A percentile compares a stretch with the other conserved stretches of the same genome.
These are phyloP conservation scores for Harrya chromipes DNA, from an alignment of 768 basidiomycete species.

Conservation along the genomic window DNA sequence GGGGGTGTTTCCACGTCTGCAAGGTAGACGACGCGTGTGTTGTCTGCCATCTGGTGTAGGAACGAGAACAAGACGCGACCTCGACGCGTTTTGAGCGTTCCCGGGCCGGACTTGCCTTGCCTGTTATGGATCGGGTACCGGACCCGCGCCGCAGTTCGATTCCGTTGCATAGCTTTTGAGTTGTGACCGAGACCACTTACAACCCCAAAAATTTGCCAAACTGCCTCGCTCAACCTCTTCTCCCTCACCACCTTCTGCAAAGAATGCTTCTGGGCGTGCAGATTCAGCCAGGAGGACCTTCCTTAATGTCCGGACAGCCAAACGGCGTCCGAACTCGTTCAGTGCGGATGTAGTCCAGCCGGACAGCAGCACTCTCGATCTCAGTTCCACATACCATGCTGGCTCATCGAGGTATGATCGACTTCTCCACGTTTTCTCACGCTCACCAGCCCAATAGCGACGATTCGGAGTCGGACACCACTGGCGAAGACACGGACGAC, in stretches of 20 bases:
- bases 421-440: neutral
- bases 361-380: conserved; percentile 45
- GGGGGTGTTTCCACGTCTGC: conserved; percentile 40
- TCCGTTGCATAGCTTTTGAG: conserved; percentile 7
- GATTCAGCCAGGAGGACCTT: conserved; percentile 43
- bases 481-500: conserved; percentile 59
- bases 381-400: conserved; percentile 87
- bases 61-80: conserved; percentile 12
- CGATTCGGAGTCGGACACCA: conserved; percentile 48
- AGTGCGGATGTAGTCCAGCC: conserved; percentile 19
- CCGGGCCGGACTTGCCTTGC: neutral
- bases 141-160: neutral
- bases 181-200: no score
- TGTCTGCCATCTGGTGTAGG: conserved; percentile 21
- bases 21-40: conserved; percentile 38
- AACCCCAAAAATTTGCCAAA: conserved; percentile 49
- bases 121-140: conserved; percentile 12
- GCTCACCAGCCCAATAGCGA: conserved; percentile 38
- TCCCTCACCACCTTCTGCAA: conserved; percentile 66
- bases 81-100: conserved; percentile 1
- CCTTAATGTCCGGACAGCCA: conserved; percentile 27
- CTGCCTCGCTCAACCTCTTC: conserved; percentile 81
- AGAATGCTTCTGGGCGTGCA: conserved; percentile 48
- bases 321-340: conserved; percentile 26
- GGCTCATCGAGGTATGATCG: conserved; percentile 72